Evolutionary conservation across 2,329 filamentous ascomycete genomes (phyloP), one percentile per base, ranked within the genome.

Genomic region (Clathrospora elynae): DNA sequence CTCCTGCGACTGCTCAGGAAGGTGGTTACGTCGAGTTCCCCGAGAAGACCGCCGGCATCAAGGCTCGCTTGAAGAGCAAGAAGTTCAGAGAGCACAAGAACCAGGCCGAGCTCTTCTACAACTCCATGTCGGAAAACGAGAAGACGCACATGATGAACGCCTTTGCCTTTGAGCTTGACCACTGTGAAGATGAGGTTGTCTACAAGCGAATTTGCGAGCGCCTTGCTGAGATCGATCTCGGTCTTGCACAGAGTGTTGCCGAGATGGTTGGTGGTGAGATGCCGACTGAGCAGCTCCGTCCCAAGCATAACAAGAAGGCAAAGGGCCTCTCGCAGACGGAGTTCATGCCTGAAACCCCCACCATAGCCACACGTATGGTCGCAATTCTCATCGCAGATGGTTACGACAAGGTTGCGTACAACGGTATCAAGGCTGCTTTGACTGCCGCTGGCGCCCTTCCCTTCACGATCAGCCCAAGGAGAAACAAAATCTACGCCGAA

Each of bases 101-200:
- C 35, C 88, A 93, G 66, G 87, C 88, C 0, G 87, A 91, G 63
- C 75, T 92, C 2, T 93, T 93, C 74, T 92, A 84, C 74, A 92
- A 92, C 74, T 90, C 86, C 11, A 70, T 92, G 54, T 81, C 82
- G 0, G 71, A 77, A 0, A 73, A 82, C 3, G 88, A 92, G 69
- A 83, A 87, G 70, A 60, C 62, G 9, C 86, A 89, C 62, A 69
- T 87, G 11, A 72, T 74, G 18, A 74, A 73, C 23, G 82, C 86
- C 0, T 76, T 88, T 8, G 75, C 75, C 3, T 90, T 89, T 59
- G 86, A 89, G 70, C 74, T 93, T 1, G 87, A 90, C 61, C 88
- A 92, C 68, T 93, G 88, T 63, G 87, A 92, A 14, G 88, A 93
- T 28, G 81, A 84, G 0, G 68, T 87, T 7, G 87, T 93, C 0